Evolutionary conservation across 371 early-diverging fungal species (phyloP), one percentile per base, ranked within the genome.

Genomic region (Coemansia sp.): DNA sequence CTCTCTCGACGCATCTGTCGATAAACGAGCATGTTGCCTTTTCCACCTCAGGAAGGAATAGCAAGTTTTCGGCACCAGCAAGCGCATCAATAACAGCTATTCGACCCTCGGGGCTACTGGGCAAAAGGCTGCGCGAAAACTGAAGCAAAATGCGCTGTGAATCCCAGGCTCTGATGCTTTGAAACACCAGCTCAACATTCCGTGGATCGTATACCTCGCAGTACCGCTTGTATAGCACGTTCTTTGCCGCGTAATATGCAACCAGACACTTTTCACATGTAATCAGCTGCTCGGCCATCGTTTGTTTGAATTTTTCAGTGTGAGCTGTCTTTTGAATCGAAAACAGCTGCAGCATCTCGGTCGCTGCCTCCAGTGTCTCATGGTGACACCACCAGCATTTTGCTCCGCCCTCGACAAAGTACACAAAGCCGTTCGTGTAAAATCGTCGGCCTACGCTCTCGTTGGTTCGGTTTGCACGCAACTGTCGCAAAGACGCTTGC

Each of bases 341-440:
- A 62, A 80, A 79, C 6, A 80, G 59, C 13, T 74, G 64, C 27
- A 80, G 58, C 79, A 79, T 80, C 48, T 74, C 80, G 13, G 67
- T 64, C 5, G 74, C 77, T 4, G 68, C 60, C 8, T 60, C 60
- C n/a, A 52, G 34, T 5, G 73, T 69, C 40, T 66, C 69, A 0
- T 50, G 51, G 13, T 51, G 53, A 62, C 80, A 80, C 70, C 74
- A 80, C 80, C 80, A 80, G 68, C 79, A 79, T n/a, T 54, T 47
- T 14, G 63, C 78, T 4, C 64, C 29, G 24, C 71, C 63, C 10
- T 64, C 24, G 22, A 71, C 72, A 60, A 78, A 77, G 39, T 66
- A 77, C 18, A n/a, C 16, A 21, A 48, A 61, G 6, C 62, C 62
- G 52, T 37, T 39, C 4, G 51, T 21, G n/a, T 48, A 39, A 52